These are phyloP conservation scores for Apiospora malaysiana DNA, from an alignment of 2,329 filamentous ascomycete genomes.

Conservation along the genomic window DNA sequence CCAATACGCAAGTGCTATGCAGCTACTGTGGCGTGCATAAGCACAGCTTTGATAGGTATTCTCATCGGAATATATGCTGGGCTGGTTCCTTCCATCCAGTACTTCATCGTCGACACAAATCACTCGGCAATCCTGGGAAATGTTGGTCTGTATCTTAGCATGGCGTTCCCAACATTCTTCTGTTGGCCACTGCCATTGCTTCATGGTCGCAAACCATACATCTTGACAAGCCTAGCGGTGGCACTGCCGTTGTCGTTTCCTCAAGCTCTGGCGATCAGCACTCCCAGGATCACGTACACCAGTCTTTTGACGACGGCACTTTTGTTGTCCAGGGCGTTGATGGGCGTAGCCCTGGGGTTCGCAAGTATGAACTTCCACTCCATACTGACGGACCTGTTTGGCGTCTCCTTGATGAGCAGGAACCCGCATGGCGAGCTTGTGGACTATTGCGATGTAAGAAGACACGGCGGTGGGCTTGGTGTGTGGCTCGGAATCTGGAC, in stretches of 20 bases:
- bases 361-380: slow-evolving; percentile 79
- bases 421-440: slow-evolving; percentile 77
- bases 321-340: slow-evolving; percentile 67
- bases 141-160: slow-evolving; percentile 72
- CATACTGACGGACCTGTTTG: slow-evolving; percentile 76
- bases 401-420: slow-evolving; percentile 74
- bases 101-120: slow-evolving; percentile 72
- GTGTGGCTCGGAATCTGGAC: slow-evolving; percentile 82
- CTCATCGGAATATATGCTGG: slow-evolving; percentile 79
- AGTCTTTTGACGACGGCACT: slow-evolving; percentile 64
- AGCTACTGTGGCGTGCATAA: slow-evolving; percentile 73
- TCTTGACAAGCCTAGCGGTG: slow-evolving; percentile 70
- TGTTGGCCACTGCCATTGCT: slow-evolving; percentile 77
- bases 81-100: slow-evolving; percentile 79
- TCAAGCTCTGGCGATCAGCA: slow-evolving; percentile 70
- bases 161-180: slow-evolving; percentile 72
- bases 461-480: slow-evolving; percentile 79
- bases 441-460: slow-evolving; percentile 69
- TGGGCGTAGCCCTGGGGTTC: slow-evolving; percentile 74
- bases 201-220: slow-evolving; percentile 79
- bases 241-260: slow-evolving; percentile 78
- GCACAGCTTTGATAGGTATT: slow-evolving; percentile 73
- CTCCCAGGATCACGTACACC: slow-evolving; percentile 60
- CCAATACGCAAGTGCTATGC: slow-evolving; percentile 69
- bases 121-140: slow-evolving; percentile 76